These are phyloP conservation scores for Nemophila menziesii DNA, from an alignment of 257 asterid species.

Conservation along the genomic window DNA sequence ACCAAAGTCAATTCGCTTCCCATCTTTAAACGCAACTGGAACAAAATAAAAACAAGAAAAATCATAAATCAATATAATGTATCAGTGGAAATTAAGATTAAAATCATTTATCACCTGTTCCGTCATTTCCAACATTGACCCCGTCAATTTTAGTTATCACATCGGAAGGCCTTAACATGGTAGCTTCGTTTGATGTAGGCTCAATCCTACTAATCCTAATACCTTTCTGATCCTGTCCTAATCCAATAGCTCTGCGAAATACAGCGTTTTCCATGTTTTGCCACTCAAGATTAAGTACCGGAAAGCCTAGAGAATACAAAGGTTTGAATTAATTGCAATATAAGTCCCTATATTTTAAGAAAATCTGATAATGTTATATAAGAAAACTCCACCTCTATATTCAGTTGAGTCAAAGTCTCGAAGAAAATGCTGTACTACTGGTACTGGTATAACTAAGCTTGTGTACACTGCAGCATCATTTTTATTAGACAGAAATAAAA, in stretches of 20 bases:
- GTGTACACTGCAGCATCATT: constrained; percentile 33
- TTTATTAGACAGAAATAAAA: constrained; percentile 19
- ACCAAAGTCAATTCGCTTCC: constrained; percentile 23
- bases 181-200: constrained; percentile 18
- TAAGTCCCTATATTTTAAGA: neutral
- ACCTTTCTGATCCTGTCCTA: constrained; percentile 18
- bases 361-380: neutral
- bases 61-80: no score
- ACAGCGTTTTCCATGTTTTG: constrained; percentile 23
- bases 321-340: neutral
- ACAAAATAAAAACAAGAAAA: neutral
- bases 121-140: constrained; percentile 23
- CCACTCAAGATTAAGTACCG: constrained; percentile 6
- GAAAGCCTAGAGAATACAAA: constrained; percentile 3
- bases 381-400: constrained; percentile 43
- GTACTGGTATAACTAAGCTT: constrained; percentile 82
- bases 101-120: constrained; percentile 17
- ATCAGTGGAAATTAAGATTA: constrained; percentile 1
- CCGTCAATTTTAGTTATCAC: constrained; percentile 19
- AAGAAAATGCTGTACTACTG: constrained; percentile 71
- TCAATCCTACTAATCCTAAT: constrained; percentile 19
- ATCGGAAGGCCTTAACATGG: constrained; percentile 17
- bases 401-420: constrained; percentile 67
- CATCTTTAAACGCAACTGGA: constrained; percentile 19
- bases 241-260: constrained; percentile 15